Percentiles rank a stretch among this genome's conserved stretches.
phyloP scores from a whole-genome alignment of 2,329 filamentous ascomycete genomes.

The Fusarium fracticaudum region DNA sequence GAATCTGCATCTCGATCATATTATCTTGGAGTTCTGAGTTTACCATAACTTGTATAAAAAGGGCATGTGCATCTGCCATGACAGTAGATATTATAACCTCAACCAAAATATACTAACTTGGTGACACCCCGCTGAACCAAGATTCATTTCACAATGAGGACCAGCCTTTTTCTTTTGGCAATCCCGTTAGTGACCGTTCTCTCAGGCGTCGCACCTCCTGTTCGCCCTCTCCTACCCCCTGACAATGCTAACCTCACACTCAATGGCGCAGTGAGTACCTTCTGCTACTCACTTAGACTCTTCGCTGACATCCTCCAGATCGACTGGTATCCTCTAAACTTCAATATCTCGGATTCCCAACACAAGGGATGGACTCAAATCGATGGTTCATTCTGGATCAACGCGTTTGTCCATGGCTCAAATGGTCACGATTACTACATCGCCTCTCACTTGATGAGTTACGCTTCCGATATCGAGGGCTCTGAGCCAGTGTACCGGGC shows the following conservation, averaged over 20 bases:
- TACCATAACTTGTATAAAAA: not conserved
- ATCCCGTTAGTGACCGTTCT: accelerated
- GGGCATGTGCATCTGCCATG: accelerated
- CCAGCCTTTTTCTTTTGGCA: too few species aligned
- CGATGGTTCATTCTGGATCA: not conserved
- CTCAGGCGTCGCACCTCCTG: not conserved
- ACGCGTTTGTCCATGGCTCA: not conserved
- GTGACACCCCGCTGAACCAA: not conserved
- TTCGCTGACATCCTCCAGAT: not conserved
- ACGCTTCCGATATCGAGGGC: not conserved
- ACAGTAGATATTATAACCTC: too few species aligned
- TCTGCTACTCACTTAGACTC: accelerated
- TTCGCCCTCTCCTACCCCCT: not conserved
- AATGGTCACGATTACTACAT: not conserved
- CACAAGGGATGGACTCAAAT: not conserved
- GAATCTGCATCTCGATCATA: not conserved
- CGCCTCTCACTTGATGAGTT: not conserved
- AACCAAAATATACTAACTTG: too few species aligned
- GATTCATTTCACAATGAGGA: not conserved
- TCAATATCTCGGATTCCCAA: not conserved
- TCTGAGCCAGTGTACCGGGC: not conserved
- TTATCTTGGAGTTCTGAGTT: too few species aligned
- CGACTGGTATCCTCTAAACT: not conserved
- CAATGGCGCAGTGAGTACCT: not conserved
- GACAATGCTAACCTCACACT: not conserved